Evolutionary conservation across 768 basidiomycete genomes (phyloP).

Genomic region (Flagelloscypha sp.): DNA sequence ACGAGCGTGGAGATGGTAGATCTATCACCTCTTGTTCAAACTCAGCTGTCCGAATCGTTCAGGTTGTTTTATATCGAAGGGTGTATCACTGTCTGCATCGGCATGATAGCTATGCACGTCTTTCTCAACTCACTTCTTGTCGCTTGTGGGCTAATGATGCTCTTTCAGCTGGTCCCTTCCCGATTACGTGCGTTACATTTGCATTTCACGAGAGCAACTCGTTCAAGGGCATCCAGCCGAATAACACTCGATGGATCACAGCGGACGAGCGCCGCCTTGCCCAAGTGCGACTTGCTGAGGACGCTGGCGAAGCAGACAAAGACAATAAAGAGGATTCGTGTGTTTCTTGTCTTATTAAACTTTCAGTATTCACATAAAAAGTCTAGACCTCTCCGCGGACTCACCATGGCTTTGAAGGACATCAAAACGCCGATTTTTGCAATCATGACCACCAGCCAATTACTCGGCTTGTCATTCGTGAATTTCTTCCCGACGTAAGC

Average conservation of each 20-base stretch:
- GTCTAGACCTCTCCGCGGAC: conserved; percentile 38
- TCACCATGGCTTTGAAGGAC: conserved; percentile 50
- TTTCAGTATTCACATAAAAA: too few relatives aligned
- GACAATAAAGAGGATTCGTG: conserved; percentile 54
- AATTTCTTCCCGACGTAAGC: conserved; percentile 51
- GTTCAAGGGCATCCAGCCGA: conserved; percentile 43
- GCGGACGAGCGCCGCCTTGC: conserved; percentile 46
- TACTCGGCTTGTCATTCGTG: conserved; percentile 50
- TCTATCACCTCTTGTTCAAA: background rate
- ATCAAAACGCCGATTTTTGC: conserved; percentile 47
- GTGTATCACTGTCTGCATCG: conserved; percentile 56
- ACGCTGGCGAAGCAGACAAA: conserved; percentile 58
- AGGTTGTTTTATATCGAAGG: conserved; percentile 72
- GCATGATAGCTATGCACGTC: conserved; percentile 48
- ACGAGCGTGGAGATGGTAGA: conserved; percentile 62
- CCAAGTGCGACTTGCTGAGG: conserved; percentile 58
- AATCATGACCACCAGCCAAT: conserved; percentile 39
- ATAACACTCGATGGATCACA: conserved; percentile 55
- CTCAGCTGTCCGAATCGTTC: background rate
- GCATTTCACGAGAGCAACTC: too few relatives aligned
- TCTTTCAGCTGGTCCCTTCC: conserved; percentile 45
- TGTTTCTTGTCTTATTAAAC: conserved; percentile 14
- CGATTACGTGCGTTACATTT: conserved; percentile 49
- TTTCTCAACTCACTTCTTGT: too few relatives aligned
- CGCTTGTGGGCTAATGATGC: background rate